Conservation (phyloP, 1,284 basidiomycete genomes). For the Irpex lacteus region DNA sequence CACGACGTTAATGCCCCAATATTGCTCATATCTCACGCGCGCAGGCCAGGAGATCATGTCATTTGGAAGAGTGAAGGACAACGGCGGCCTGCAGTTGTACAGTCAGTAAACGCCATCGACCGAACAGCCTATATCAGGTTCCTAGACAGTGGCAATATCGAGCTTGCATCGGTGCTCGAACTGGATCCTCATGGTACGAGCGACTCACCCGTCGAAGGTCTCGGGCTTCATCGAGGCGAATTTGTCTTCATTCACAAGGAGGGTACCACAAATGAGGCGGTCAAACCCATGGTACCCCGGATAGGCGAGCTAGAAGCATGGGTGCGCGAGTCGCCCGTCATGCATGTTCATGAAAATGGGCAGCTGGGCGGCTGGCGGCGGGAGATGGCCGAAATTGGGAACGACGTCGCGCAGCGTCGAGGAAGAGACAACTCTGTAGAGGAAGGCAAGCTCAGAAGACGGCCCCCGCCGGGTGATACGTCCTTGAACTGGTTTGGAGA, state of each 20-base stretch:
- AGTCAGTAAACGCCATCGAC: constrained; percentile 71
- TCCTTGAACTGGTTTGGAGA: constrained; percentile 73
- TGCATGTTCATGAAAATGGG: constrained; percentile 37
- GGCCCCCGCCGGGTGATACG: constrained; percentile 41
- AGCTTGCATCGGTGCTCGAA: constrained; percentile 82
- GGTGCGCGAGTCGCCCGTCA: constrained; percentile 61
- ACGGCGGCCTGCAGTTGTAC: constrained; percentile 72
- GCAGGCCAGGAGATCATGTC: constrained; percentile 89
- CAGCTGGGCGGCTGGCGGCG: constrained; percentile 65
- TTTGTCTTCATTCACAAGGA: constrained; percentile 76
- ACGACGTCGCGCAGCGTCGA: constrained; percentile 50
- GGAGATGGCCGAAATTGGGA: constrained; percentile 64
- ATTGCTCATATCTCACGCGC: background rate
- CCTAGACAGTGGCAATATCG: constrained; percentile 48
- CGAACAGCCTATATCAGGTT: constrained; percentile 68
- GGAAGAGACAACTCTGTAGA: constrained; percentile 33
- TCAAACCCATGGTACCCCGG: constrained; percentile 63
- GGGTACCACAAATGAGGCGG: constrained; percentile 66
- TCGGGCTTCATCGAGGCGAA: constrained; percentile 81
- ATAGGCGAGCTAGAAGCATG: constrained; percentile 80
- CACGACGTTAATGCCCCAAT: background rate
- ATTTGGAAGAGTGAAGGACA: constrained; percentile 80
- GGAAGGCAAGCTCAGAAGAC: constrained; percentile 43
- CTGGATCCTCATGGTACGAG: constrained; percentile 78
- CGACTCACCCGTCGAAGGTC: constrained; percentile 55